Evolutionary conservation across 768 basidiomycete genomes (phyloP), one percentile per base, ranked within the genome.

Genomic region (Mycena epipterygia): DNA sequence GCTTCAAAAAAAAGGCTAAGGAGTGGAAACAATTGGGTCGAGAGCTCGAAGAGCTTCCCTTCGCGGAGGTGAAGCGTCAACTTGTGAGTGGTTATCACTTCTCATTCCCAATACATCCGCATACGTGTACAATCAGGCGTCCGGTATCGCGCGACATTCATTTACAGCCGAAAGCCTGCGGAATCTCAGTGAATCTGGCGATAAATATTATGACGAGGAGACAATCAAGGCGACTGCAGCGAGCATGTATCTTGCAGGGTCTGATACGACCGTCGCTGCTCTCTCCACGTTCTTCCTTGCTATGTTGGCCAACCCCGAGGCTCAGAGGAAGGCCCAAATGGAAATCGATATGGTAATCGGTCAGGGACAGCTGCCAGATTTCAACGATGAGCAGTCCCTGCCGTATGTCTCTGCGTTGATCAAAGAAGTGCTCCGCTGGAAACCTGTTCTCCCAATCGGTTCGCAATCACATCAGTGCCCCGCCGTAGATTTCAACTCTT

Each of bases 1-100:
- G 80, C 2, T 88, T 88, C 68, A 80, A 87, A 71, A 76, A 77
- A 33, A 81, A 79, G 56, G 87, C 86, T 2, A 75, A 76, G 30
- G 64, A 68, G 21, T 84, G 83, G 83, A 78, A 76, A 39, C 75
- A 71, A 65, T 74, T 78, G 3, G 78, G 81, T 9, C 64, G 76
- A 12, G 79, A 76, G 13, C 81, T 85, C 77, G 74, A 80, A 21
- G 78, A 83, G 5, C 73, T 76, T 3, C 85, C 85, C 0, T 87
- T 81, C 58, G 56, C 59, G 3, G 78, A 78, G 37, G 80, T 81
- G 1, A 79, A 80, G 51, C 59, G 75, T 19, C 72, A 76, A 41
- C 73, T 85, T 64, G 84, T 85, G 23, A 53, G 82, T 63, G 33
- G 7, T 17, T 25, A n/a, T 59, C 11, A 14, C 23, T n/a, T n/a